Evolutionary conservation across 208 protist species (phyloP), one percentile per base, ranked within the genome.

Genomic region (Leishmania turanica): DNA sequence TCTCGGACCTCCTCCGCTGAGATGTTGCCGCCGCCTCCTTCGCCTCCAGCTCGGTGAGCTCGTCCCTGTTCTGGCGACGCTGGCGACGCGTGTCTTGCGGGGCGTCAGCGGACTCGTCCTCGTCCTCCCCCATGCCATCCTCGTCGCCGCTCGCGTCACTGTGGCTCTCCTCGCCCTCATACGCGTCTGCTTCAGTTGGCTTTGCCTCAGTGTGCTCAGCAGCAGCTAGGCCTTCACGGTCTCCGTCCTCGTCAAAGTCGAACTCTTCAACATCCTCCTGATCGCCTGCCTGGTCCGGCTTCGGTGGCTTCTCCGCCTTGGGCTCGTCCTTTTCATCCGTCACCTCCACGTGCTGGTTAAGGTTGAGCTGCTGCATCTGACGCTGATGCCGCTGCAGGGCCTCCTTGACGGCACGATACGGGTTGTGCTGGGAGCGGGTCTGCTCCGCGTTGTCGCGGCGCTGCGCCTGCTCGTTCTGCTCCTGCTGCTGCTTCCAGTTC

Each of bases 381-480:
- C 88, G 91, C 56, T 95, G 84, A 84, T 97, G 93, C 17, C 93
- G 91, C 86, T 97, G 87, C 60, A 98, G 74, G 19, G 95, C 93
- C 79, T 98, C 95, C 85, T 98, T 98, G 45, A 97, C 91, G 6
- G 93, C 91, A 11, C 87, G 87, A 84, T 96, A 97, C 51, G 90
- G 96, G 77, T 96, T 98, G 78, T 90, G 88, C 80, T 89, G 89
- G 11, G 88, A 93, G 72, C 88, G 90, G 45, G 88, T 96, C 72
- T 88, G 87, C 83, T 93, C 92, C 37, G 86, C 92, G 83, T 93
- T 96, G 80, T 95, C 90, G 82, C 92, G 91, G 40, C 85, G 93
- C 80, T 90, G 89, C 58, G 84, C 81, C 56, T 90, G 81, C 51
- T 93, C 83, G 70, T 93, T 96, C 89, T 93, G 88, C 79, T 96